Percentiles rank a stretch among this genome's conserved stretches.
These are phyloP conservation scores for Carex littledalei DNA, from an alignment of 176 grass and related monocot genomes.

Conservation along the genomic window DNA sequence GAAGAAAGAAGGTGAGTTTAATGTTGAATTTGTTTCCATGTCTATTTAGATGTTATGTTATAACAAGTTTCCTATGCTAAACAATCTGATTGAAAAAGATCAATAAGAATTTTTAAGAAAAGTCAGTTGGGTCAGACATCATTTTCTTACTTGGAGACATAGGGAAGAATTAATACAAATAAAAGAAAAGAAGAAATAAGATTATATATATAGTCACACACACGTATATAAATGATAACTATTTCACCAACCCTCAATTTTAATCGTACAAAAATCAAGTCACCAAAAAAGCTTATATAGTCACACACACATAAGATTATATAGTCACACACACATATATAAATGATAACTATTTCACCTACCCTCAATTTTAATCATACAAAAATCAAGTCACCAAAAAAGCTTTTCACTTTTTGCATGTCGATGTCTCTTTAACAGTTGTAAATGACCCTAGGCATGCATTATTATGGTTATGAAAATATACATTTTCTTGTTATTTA, in stretches of 20 bases:
- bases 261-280: background rate
- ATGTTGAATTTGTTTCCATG: background rate
- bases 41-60: background rate
- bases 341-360: constrained; percentile 3
- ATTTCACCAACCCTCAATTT: constrained; percentile 4
- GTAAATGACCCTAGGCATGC: background rate
- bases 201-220: background rate
- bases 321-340: background rate
- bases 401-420: background rate
- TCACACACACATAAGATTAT: no score
- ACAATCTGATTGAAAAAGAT: background rate
- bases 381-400: background rate
- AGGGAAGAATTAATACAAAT: background rate
- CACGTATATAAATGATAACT: background rate
- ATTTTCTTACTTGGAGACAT: background rate
- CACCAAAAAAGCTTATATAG: background rate
- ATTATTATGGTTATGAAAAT: background rate
- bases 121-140: constrained; percentile 3
- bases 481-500: constrained; percentile 3
- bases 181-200: background rate
- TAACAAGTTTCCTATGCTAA: background rate
- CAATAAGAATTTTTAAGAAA: background rate
- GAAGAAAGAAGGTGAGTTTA: no score
- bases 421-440: background rate
- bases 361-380: background rate